Conservation (phyloP, 1,139 yeast species). For the Pichia sp. region DNA sequence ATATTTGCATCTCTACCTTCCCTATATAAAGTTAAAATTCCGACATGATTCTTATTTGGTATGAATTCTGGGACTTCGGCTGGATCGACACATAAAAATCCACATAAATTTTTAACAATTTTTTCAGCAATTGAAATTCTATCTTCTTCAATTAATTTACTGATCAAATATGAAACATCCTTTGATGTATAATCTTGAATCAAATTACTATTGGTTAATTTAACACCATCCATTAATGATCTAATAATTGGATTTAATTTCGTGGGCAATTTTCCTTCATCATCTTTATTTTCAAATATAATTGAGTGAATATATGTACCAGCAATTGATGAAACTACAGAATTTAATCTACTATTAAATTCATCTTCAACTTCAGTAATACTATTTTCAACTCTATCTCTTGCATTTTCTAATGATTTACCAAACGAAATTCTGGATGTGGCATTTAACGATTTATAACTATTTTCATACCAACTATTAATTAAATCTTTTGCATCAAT, state of each 20-base stretch:
- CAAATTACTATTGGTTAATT: slow-evolving; percentile 59
- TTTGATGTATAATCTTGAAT: slow-evolving; percentile 68
- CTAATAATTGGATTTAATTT: slow-evolving; percentile 86
- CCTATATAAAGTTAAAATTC: slow-evolving; percentile 67
- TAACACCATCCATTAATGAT: slow-evolving; percentile 88
- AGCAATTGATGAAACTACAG: slow-evolving; percentile 70
- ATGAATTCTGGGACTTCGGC: slow-evolving; percentile 91
- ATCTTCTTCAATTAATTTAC: slow-evolving; percentile 46
- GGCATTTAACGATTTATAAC: slow-evolving; percentile 60
- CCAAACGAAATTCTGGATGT: slow-evolving; percentile 66
- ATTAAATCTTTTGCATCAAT: slow-evolving; percentile 70
- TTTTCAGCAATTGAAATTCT: slow-evolving; percentile 79
- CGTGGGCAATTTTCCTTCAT: slow-evolving; percentile 55
- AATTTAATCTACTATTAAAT: slow-evolving; percentile 46
- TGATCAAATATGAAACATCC: slow-evolving; percentile 60
- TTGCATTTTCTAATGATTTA: slow-evolving; percentile 75
- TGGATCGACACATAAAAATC: slow-evolving; percentile 90
- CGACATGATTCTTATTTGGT: slow-evolving; percentile 54
- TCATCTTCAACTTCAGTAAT: slow-evolving; percentile 63
- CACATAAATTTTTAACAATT: slow-evolving; percentile 83
- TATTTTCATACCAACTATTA: slow-evolving; percentile 57
- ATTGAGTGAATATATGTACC: slow-evolving; percentile 57
- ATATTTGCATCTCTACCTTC: slow-evolving; percentile 76
- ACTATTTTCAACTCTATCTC: slow-evolving; percentile 57
- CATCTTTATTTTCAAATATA: slow-evolving; percentile 8